A percentile compares a stretch with the other conserved stretches of the same genome.
Evolutionary conservation across 2,329 filamentous ascomycete species (phyloP).

Genomic region (Pseudophaeomoniella oleicola): DNA sequence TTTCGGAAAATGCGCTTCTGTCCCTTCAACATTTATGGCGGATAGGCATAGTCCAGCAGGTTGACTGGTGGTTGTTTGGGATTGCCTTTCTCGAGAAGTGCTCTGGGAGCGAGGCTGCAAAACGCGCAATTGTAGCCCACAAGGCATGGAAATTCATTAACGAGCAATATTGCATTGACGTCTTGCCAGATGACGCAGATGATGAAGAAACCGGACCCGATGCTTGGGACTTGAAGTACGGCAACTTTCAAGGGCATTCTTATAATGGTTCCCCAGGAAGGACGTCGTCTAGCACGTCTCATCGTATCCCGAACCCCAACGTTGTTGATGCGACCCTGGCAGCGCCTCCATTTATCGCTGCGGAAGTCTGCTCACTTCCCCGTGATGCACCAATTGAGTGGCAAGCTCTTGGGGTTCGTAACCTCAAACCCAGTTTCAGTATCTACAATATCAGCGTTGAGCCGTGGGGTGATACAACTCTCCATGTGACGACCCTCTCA

Average conservation of each 20-base stretch:
- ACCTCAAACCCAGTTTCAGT: too few relatives aligned
- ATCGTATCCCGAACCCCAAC: background rate
- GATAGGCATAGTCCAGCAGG: slow-evolving; percentile 56
- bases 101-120: slow-evolving; percentile 8
- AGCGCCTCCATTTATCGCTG: slow-evolving; percentile 54
- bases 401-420: slow-evolving; percentile 52
- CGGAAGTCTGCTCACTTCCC: slow-evolving; percentile 64
- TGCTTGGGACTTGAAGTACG: slow-evolving; percentile 42
- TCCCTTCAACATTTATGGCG: slow-evolving; percentile 83
- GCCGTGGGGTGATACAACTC: too few relatives aligned
- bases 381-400: slow-evolving; percentile 66
- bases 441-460: too few relatives aligned
- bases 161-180: slow-evolving; percentile 11
- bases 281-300: background rate
- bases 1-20: slow-evolving; percentile 49
- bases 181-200: slow-evolving; percentile 15
- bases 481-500: too few relatives aligned
- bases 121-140: slow-evolving; percentile 28
- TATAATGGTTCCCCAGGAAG: too few relatives aligned
- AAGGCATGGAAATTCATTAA: slow-evolving; percentile 36
- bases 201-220: slow-evolving; percentile 27
- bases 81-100: slow-evolving; percentile 54
- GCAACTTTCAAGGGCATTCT: slow-evolving; percentile 19
- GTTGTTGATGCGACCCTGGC: background rate
- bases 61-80: slow-evolving; percentile 60